phyloP scores from a whole-genome alignment of 2,329 filamentous ascomycete species.

The Xylariales sp. region DNA sequence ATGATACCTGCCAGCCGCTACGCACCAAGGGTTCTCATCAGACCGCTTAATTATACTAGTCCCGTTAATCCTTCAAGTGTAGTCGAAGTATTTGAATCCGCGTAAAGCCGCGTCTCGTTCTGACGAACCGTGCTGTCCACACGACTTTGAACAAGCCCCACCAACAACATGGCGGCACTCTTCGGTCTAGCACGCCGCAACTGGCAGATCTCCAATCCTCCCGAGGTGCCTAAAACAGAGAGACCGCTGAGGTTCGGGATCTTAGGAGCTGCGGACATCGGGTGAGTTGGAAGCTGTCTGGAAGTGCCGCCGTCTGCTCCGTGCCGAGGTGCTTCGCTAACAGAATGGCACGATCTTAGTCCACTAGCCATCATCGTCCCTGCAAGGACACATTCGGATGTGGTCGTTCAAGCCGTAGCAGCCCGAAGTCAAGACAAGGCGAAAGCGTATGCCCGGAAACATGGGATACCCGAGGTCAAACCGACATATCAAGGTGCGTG shows the following conservation, averaged over 20 bases:
- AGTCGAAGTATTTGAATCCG: too few species aligned
- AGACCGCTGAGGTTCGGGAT: slow-evolving; percentile 33
- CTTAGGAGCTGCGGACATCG: slow-evolving; percentile 36
- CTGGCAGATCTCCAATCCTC: slow-evolving; percentile 18
- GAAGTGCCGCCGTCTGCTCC: not conserved
- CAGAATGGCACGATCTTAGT: slow-evolving; percentile 16
- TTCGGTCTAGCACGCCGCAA: slow-evolving; percentile 18
- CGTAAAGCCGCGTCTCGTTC: too few species aligned
- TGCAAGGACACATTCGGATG: slow-evolving; percentile 47
- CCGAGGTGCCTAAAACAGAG: slow-evolving; percentile 15
- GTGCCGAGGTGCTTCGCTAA: not conserved
- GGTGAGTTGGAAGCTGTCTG: slow-evolving; percentile 21
- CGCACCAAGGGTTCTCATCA: too few species aligned
- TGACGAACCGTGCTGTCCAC: too few species aligned
- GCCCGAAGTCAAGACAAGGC: slow-evolving; percentile 44
- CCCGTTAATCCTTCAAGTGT: too few species aligned
- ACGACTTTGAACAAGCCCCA: too few species aligned
- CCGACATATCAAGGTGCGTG: slow-evolving; percentile 44
- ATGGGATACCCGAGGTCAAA: slow-evolving; percentile 46
- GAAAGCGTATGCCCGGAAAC: slow-evolving; percentile 42
- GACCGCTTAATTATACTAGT: too few species aligned
- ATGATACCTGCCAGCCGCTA: too few species aligned
- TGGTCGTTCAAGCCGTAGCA: slow-evolving; percentile 48
- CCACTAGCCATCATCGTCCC: slow-evolving; percentile 40
- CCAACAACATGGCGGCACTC: slow-evolving; percentile 20